Evolutionary conservation across 768 basidiomycete genomes (phyloP).

Genomic region (Dacryopinax primogenitus): DNA sequence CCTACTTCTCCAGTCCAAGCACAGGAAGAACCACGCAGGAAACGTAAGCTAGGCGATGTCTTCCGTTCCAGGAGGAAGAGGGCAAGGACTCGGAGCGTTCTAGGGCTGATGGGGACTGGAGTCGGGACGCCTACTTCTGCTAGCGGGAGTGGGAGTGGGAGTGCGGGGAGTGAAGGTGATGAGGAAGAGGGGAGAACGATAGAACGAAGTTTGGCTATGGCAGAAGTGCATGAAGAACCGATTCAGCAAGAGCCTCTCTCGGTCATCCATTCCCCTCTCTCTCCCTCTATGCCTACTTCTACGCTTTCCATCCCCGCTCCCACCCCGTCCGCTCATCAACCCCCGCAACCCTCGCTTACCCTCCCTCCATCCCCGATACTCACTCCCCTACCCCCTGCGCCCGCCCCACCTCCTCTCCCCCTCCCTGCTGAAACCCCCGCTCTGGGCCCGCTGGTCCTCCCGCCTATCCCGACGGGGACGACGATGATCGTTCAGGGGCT

Average conservation of each 20-base stretch:
- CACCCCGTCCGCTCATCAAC: not conserved
- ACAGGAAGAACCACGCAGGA: not conserved
- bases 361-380: not conserved
- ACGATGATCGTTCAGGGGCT: conserved; percentile 6
- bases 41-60: not conserved
- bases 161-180: not conserved
- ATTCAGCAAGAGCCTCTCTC: no score
- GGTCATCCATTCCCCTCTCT: not conserved
- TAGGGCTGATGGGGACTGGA: not conserved
- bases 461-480: not conserved
- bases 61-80: not conserved
- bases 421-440: not conserved
- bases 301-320: not conserved
- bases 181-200: not conserved
- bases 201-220: no score
- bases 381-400: not conserved
- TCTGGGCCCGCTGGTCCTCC: not conserved
- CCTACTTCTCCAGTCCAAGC: not conserved
- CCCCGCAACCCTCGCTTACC: not conserved
- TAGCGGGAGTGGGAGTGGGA: not conserved
- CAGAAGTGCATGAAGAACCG: no score
- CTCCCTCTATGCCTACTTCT: not conserved
- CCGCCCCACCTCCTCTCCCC: not conserved
- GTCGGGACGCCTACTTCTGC: not conserved
- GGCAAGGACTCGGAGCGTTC: not conserved